phyloP scores from a whole-genome alignment of 352 stramenopile genomes.

The Pythium sukuiense region DNA sequence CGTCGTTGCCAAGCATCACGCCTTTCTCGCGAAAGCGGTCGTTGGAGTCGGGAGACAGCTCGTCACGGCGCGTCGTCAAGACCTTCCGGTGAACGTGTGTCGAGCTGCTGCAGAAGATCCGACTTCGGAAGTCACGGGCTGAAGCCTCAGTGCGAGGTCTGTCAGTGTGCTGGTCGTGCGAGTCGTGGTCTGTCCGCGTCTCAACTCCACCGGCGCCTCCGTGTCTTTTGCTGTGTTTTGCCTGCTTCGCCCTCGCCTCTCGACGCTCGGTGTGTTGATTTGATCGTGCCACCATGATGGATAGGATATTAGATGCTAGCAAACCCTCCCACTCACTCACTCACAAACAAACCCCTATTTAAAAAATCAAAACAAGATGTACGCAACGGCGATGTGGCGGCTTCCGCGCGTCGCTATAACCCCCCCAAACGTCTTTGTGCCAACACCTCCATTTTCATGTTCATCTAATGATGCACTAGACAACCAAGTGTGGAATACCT shows the following conservation, averaged over 20 bases:
- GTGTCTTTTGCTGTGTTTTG: constrained; percentile 5
- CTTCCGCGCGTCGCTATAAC: constrained; percentile 13
- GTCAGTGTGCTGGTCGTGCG: constrained; percentile 13
- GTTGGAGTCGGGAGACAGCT: constrained; percentile 20
- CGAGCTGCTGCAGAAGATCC: constrained; percentile 8
- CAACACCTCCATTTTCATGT: neutral
- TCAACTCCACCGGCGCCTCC: constrained; percentile 7
- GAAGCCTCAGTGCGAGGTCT: neutral
- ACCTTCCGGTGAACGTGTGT: constrained; percentile 24
- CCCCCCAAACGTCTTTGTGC: neutral
- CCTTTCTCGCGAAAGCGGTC: constrained; percentile 25
- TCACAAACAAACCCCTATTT: constrained; percentile 24
- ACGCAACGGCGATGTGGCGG: constrained; percentile 7
- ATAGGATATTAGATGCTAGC: constrained; percentile 32
- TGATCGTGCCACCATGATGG: constrained; percentile 22
- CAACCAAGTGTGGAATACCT: neutral
- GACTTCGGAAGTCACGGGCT: neutral
- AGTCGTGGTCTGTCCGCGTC: neutral
- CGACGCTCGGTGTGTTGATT: constrained; percentile 24
- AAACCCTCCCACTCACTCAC: constrained; percentile 8
- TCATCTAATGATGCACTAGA: neutral
- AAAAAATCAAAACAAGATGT: constrained; percentile 31
- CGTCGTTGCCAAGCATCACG: constrained; percentile 10
- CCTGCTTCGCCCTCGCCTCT: neutral
- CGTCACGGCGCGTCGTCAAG: constrained; percentile 22